Evolutionary conservation across 352 stramenopile genomes (phyloP).

Genomic region (Elongisporangium undulatum): DNA sequence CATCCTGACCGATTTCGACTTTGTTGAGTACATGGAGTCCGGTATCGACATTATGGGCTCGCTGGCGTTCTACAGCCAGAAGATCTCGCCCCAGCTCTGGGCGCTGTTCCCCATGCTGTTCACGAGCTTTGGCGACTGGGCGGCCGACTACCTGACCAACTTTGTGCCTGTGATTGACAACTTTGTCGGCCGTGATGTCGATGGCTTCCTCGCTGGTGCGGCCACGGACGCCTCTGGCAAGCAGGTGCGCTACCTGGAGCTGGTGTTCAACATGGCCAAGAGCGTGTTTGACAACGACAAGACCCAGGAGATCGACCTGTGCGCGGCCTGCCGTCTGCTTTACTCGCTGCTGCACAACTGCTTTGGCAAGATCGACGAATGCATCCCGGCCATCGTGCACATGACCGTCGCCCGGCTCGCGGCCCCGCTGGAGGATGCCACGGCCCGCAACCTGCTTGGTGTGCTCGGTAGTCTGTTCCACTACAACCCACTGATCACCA

Average conservation of each 20-base stretch:
- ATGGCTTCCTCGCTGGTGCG: conserved; percentile 58
- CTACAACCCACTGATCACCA: conserved; percentile 91
- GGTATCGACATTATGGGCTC: conserved; percentile 95
- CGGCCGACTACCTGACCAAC: conserved; percentile 95
- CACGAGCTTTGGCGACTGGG: conserved; percentile 93
- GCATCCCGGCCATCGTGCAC: conserved; percentile 67
- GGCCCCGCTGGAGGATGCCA: conserved; percentile 58
- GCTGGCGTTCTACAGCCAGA: conserved; percentile 93
- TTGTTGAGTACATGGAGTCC: conserved; percentile 97
- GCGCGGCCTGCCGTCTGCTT: conserved; percentile 62
- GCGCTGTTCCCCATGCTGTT: conserved; percentile 96
- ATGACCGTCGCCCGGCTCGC: conserved; percentile 60
- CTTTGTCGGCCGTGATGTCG: conserved; percentile 88
- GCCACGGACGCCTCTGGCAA: conserved; percentile 34
- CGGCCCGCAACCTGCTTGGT: conserved; percentile 82
- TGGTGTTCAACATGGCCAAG: conserved; percentile 80
- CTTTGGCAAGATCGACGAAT: conserved; percentile 78
- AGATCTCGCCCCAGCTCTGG: conserved; percentile 93
- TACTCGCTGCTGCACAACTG: conserved; percentile 85
- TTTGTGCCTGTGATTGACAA: conserved; percentile 96
- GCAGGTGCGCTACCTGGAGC: conserved; percentile 64
- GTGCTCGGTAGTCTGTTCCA: conserved; percentile 91
- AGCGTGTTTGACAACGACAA: conserved; percentile 58
- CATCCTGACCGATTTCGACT: conserved; percentile 95
- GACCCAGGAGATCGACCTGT: conserved; percentile 69